Evolutionary conservation across 2,329 filamentous ascomycete species (phyloP).

Genomic region (Byssochlamys sp.): DNA sequence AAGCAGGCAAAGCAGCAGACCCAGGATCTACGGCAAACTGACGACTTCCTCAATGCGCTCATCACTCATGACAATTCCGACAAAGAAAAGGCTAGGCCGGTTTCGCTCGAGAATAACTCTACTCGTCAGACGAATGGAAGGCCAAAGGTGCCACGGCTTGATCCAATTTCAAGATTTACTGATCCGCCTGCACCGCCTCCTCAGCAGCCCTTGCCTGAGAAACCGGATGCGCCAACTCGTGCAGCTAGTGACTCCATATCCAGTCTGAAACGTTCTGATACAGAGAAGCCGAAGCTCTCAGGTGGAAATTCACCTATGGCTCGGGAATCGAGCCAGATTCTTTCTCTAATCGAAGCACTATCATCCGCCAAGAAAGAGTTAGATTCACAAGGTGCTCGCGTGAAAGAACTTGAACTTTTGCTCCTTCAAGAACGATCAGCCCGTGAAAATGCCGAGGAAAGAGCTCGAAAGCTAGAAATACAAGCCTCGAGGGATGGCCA

Average conservation of each 20-base stretch:
- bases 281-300: conserved; percentile 58
- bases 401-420: conserved; percentile 71
- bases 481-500: conserved; percentile 40
- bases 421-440: conserved; percentile 71
- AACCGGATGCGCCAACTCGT: conserved; percentile 58
- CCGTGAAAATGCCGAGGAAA: conserved; percentile 72
- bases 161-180: conserved; percentile 75
- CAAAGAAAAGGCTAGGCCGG: conserved; percentile 40
- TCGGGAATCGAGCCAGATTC: conserved; percentile 61
- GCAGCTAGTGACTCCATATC: conserved; percentile 35
- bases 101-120: conserved; percentile 36
- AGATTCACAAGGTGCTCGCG: conserved; percentile 66
- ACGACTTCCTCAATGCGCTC: conserved; percentile 68
- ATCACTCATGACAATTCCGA: conserved; percentile 60
- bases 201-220: conserved; percentile 85
- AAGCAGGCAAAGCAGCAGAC: conserved; percentile 79
- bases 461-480: conserved; percentile 61
- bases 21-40: conserved; percentile 71
- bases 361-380: conserved; percentile 77
- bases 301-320: conserved; percentile 36
- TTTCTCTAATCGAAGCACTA: conserved; percentile 74
- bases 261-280: conserved; percentile 64
- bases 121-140: conserved; percentile 38
- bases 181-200: conserved; percentile 89
- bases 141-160: conserved; percentile 49